phyloP scores from a whole-genome alignment of 352 stramenopile species.

The Pythium pectinolyticum region DNA sequence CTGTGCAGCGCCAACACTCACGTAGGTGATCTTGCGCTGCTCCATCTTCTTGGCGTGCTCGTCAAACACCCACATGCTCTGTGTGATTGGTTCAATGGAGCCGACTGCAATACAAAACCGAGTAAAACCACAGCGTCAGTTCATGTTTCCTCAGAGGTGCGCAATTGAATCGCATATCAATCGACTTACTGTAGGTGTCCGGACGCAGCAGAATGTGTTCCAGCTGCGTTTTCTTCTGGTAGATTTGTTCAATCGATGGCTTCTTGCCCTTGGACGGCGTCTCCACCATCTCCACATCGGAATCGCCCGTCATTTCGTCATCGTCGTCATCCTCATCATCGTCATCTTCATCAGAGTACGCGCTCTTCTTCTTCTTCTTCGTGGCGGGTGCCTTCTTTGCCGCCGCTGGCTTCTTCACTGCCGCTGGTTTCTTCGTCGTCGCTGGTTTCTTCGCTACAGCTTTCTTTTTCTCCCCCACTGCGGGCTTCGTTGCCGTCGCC shows the following conservation, averaged over 20 bases:
- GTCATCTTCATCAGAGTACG: conserved; percentile 45
- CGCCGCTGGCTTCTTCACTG: conserved; percentile 37
- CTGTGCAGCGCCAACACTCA: conserved; percentile 27
- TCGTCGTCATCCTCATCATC: conserved; percentile 33
- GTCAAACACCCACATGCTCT: conserved; percentile 93
- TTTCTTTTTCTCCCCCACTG: conserved; percentile 42
- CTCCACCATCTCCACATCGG: conserved; percentile 26
- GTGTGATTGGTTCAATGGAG: conserved; percentile 92
- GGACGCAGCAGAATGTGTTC: conserved; percentile 98
- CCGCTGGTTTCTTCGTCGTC: conserved; percentile 20
- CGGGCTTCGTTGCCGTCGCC: conserved; percentile 29
- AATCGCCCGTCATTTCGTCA: conserved; percentile 15
- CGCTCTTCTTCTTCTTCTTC: conserved; percentile 56
- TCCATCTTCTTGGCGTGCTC: conserved; percentile 90
- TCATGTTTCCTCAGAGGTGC: neutral
- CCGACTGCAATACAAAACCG: conserved; percentile 85
- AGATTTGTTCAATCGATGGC: conserved; percentile 90
- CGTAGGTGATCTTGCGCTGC: conserved; percentile 91
- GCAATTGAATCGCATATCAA: neutral
- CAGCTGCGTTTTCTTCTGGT: conserved; percentile 98
- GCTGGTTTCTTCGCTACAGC: conserved; percentile 25
- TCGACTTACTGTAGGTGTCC: conserved; percentile 94
- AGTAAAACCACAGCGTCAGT: neutral
- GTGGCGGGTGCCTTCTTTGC: conserved; percentile 35
- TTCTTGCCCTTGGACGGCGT: conserved; percentile 41